These are phyloP conservation scores for Penicillium verhagenii DNA, from an alignment of 495 filamentous ascomycete species.

Conservation along the genomic window DNA sequence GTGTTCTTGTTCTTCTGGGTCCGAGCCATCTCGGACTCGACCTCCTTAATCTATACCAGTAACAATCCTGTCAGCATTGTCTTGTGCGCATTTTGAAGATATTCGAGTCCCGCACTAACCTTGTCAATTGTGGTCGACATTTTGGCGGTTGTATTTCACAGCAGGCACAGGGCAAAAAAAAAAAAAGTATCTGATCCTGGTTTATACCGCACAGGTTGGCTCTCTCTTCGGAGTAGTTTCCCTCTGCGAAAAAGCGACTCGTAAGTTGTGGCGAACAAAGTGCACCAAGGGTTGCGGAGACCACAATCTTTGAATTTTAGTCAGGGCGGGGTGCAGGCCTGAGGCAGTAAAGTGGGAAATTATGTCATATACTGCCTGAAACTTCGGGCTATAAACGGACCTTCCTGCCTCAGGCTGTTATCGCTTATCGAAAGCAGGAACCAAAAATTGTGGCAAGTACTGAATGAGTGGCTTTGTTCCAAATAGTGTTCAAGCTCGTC, in stretches of 20 bases:
- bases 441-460: conserved; percentile 1
- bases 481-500: neutral
- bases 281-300: conserved; percentile 17
- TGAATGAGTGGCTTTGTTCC: neutral
- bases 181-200: conserved; percentile 4
- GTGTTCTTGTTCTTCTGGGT: conserved; percentile 99
- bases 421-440: conserved; percentile 25
- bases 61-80: conserved; percentile 25
- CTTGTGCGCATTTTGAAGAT: conserved; percentile 11
- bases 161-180: conserved; percentile 10
- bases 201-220: neutral
- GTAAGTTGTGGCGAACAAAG: conserved; percentile 9
- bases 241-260: conserved; percentile 10
- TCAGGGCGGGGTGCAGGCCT: conserved; percentile 33
- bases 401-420: conserved; percentile 7
- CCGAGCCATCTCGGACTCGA: conserved; percentile 96
- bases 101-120: conserved; percentile 50
- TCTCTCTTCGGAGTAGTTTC: neutral
- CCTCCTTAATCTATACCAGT: conserved; percentile 81
- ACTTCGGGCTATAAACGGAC: neutral
- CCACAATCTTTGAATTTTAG: conserved; percentile 37
- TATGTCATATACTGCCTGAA: conserved; percentile 24
- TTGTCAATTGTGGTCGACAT: conserved; percentile 98
- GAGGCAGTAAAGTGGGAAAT: conserved; percentile 21
- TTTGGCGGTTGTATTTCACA: conserved; percentile 42